Base-by-base conservation (phyloP, 768 basidiomycete genomes). In the Trametes cingulata region DNA sequence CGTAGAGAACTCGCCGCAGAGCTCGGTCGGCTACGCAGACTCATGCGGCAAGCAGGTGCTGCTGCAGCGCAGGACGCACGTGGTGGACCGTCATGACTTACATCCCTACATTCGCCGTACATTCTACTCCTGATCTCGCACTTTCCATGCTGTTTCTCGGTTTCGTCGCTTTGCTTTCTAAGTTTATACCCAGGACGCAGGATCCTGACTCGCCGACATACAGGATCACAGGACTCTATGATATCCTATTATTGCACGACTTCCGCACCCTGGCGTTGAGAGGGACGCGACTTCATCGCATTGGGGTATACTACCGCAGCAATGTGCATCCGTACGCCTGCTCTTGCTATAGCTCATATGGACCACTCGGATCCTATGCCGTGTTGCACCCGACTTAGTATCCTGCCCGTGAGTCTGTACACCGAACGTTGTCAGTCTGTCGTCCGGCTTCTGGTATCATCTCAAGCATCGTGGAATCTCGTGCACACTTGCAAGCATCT, bases 1-100 rank as follows among this genome's bases (percentile, higher is more conserved):
- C 54, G 25, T 66, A 90, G 89, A 67, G 74, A 76, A 33, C 71
- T 91, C 29, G 76, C 87, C 6, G 75, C 77, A 27, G 90, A 92
- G 70, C 76, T 92, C 45, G 81, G 83, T 49, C 79, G 88, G 58
- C 74, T 93, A 68, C 80, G 87, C 68, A 80, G 90, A 65, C 78
- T 93, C 40, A 91, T 93, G 85, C 87, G 83, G 67, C 74, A 75
- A 40, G 79, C 82, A 65, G 75, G 78, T 1, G 75, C 61, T 13
- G 51, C 51, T 48, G 45, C 58, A 24, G 60, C 58, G 39, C 36
- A 47, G 37, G 65, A 58, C 39, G 55, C 62, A 52, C 45, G 55
- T 27, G 49, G 50, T 22, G 62, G 60, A 55, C 52, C 48, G 37
- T 60, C 66, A 56, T 60, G 46, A 60, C 20, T 46, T 33, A 33